Percentiles rank a stretch among this genome's conserved stretches.
Evolutionary conservation across 139 green algal genomes (phyloP).

Genomic region (Dunaliella primolecta): DNA sequence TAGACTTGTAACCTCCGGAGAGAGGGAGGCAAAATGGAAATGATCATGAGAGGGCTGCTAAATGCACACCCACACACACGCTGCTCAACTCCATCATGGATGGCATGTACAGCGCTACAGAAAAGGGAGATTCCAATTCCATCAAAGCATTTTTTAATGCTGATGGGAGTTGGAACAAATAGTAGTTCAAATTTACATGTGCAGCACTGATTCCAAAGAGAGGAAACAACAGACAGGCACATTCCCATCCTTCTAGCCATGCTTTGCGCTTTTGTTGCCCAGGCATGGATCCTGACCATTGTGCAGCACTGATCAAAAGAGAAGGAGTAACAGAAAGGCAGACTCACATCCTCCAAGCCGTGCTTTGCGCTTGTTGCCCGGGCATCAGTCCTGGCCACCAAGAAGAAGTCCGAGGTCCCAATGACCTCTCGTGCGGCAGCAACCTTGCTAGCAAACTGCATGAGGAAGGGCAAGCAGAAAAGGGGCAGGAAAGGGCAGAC

Average conservation of each 20-base stretch:
- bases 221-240: not conserved
- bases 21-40: too few species aligned
- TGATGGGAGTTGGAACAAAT: too few species aligned
- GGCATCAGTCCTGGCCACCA: slow-evolving; percentile 73
- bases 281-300: slow-evolving; percentile 68
- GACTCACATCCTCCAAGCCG: slow-evolving; percentile 21
- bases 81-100: too few species aligned
- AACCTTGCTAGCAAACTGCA: slow-evolving; percentile 43
- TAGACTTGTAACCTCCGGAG: too few species aligned
- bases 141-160: too few species aligned
- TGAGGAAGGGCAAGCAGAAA: not conserved
- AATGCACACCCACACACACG: too few species aligned
- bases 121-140: too few species aligned
- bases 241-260: slow-evolving; percentile 24
- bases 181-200: too few species aligned
- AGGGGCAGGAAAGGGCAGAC: not conserved
- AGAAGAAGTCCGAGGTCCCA: slow-evolving; percentile 75
- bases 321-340: not conserved
- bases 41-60: too few species aligned
- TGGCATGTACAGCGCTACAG: too few species aligned
- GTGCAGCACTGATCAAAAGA: not conserved
- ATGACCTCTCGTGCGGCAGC: slow-evolving; percentile 68
- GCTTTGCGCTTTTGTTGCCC: slow-evolving; percentile 60
- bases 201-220: not conserved
- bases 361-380: slow-evolving; percentile 60